Percentiles rank a stretch among this genome's conserved stretches.
phyloP scores from a whole-genome alignment of 2,329 filamentous ascomycete species.

The Talaromyces sp. region DNA sequence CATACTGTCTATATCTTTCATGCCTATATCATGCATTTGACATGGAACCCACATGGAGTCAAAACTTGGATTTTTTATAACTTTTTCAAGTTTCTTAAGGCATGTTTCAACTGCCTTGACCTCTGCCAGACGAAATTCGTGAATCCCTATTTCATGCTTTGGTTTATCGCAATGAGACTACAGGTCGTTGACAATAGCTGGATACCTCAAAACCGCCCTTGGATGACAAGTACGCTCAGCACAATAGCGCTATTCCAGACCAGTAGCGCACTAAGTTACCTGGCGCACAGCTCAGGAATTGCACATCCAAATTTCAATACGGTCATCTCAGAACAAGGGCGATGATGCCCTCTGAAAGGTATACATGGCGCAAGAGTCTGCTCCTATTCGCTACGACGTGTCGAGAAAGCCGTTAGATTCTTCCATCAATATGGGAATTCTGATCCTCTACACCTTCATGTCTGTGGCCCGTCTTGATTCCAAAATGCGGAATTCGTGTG shows the following conservation, averaged over 20 bases:
- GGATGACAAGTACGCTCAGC: constrained; percentile 35
- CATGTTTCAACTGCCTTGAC: constrained; percentile 45
- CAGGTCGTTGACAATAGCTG: constrained; percentile 40
- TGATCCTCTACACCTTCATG: constrained; percentile 21
- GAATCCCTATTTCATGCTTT: constrained; percentile 40
- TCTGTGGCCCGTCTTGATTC: too few species aligned
- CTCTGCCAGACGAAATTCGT: constrained; percentile 42
- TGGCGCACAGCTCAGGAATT: too few species aligned
- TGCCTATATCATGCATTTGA: neutral
- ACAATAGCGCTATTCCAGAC: constrained; percentile 45
- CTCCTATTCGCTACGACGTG: constrained; percentile 39
- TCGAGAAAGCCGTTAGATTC: constrained; percentile 36
- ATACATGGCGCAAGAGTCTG: constrained; percentile 41
- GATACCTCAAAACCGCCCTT: constrained; percentile 4
- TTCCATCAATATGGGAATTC: constrained; percentile 45
- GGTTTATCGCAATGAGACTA: constrained; percentile 43
- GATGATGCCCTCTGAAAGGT: constrained; percentile 18
- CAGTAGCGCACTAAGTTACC: constrained; percentile 33
- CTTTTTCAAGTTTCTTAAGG: constrained; percentile 25
- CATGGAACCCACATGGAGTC: too few species aligned
- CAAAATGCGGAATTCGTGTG: too few species aligned
- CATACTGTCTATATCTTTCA: neutral
- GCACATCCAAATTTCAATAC: too few species aligned
- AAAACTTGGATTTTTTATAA: neutral
- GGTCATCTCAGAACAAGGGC: too few species aligned